Base-by-base conservation (phyloP, 805 yeast species). In the Saccharomyces jurei region DNA sequence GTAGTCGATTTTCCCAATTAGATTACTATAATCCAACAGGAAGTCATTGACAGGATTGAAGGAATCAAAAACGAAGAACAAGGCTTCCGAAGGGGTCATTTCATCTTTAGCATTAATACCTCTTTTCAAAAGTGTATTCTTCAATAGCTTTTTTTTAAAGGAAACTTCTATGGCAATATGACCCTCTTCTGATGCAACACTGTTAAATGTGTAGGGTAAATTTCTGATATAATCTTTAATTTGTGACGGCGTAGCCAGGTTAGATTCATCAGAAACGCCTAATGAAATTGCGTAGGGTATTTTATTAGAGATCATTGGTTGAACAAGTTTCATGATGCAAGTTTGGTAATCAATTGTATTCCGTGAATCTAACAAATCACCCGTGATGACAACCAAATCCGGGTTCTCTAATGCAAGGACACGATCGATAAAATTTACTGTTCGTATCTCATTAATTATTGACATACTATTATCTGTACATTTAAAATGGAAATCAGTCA, bases 231-330 rank as follows among this genome's bases (percentile, higher is more conserved):
- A 64, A 2, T 70, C 60, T 75, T 79, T 74, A 47, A 82, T 67
- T 51, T 78, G 77, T 11, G 67, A 61, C 46, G 81, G 69, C 2
- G 72, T 51, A 28, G 80, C 66, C 2, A 75, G 73, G 1, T 81
- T 79, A 62, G 80, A 84, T 56, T 75, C 81, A 65, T 84, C 89
- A 59, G 81, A 82, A 58, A 79, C 80, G 2, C 89, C 89, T 59
- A 83, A 60, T 0, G 80, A 76, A 48, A 82, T 74, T 0, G 86
- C 86, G 69, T 71, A 84, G 5, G 89, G 89, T 5, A 82, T 78
- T 27, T 70, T 65, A 29, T 81, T 67, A n/a, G 69, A 55, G 13
- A 83, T 74, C 56, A 83, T 75, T 6, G 86, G 86, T 22, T 75
- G 67, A 14, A 81, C 74, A 0, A 82, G 84, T 61, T 83, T 84